These are phyloP conservation scores for Trichosanthes truncata DNA, from an alignment of 306 rosid genomes.

Conservation along the genomic window DNA sequence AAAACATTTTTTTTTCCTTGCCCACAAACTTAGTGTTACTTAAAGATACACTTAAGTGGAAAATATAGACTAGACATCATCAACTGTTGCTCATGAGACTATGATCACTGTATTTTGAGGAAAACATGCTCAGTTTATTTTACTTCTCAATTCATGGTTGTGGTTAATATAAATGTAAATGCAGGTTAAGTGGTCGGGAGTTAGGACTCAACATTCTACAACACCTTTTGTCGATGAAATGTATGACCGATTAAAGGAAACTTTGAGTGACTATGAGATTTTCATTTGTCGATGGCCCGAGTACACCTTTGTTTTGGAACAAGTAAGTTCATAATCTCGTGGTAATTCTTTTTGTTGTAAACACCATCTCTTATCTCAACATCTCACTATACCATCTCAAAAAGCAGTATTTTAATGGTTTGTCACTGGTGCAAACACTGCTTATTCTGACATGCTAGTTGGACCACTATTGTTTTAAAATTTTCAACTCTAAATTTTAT, in stretches of 20 bases:
- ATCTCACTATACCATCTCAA: neutral
- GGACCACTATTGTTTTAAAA: neutral
- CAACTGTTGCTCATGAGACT: neutral
- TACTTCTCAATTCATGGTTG: neutral
- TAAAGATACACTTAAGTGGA: neutral
- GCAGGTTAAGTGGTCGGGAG: constrained; percentile 99
- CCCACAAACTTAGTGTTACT: neutral
- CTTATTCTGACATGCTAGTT: neutral
- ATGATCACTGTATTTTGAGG: neutral
- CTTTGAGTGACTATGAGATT: constrained; percentile 74
- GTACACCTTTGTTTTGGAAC: constrained; percentile 66
- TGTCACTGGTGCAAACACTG: neutral
- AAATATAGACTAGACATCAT: neutral
- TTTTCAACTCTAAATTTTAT: neutral
- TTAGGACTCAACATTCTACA: constrained; percentile 83
- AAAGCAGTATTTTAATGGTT: neutral
- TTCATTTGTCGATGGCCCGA: constrained; percentile 98
- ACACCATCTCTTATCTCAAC: neutral
- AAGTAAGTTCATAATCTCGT: constrained; percentile 43
- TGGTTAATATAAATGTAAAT: constrained; percentile 13
- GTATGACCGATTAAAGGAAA: constrained; percentile 84
- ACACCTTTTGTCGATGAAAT: constrained; percentile 97
- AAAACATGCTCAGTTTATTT: neutral
- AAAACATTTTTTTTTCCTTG: neutral
- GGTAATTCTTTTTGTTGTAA: neutral